Evolutionary conservation across 2,329 filamentous ascomycete species (phyloP), one percentile per base, ranked within the genome.

Genomic region (Blumeriella jaapii): DNA sequence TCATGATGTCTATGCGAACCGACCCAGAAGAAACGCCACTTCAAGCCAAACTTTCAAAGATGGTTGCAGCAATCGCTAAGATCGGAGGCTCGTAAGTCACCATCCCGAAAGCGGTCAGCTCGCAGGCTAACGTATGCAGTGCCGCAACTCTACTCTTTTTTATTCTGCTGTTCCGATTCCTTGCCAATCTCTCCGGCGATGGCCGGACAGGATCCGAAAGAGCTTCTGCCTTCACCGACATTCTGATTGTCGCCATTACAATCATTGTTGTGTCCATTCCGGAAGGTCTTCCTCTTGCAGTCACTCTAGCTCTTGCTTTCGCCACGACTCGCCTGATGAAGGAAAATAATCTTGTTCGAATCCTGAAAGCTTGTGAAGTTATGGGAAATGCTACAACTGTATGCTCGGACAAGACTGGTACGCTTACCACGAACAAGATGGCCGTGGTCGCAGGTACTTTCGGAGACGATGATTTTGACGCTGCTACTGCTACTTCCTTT

Each of bases 401-500:
- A 17, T 89, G 82, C 58, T 85, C 81, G 3, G 82, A 84, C 56
- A 84, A 84, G 59, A 84, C 79, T 1, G 79, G 79, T 31, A 84
- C 79, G 5, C 59, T 84, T 11, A 83, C 79, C 0, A 77, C 81
- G 40, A 82, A 82, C 53, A 74, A 76, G 55, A 82, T 82, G 78
- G 81, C 76, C 0, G 79, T 85, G 1, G 80, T 85, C 15, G 75
- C 79, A 15, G 80, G 78, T 5, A 76, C 77, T 4, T 59, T 83
- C 25, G 78, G 78, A 18, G 66, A 66, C 9, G 44, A 65, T 35
- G 55, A 47, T 10, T 27, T 48, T 6, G 46, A 51, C 14, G 34
- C 34, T 25, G 15, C 12, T 7, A 41, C 52, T 5, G 42, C 16
- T 17, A 28, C 33, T 6, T n/a, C 34, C 6, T 36, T 36, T n/a